phyloP scores from a whole-genome alignment of 805 yeast genomes.

The Sporopachydermia lactativora region DNA sequence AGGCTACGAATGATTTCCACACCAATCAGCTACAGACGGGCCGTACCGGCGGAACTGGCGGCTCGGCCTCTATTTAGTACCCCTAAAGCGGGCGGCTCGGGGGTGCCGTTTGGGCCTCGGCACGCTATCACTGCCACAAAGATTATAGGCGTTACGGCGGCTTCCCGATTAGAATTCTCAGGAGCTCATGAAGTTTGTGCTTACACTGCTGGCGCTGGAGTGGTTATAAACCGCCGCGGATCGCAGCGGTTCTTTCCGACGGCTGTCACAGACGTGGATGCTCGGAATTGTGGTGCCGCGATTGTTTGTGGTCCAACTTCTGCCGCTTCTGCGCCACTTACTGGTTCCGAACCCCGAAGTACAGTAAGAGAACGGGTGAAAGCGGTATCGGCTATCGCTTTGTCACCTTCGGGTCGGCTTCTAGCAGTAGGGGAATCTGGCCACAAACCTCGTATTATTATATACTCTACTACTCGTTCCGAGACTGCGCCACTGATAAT shows the following conservation, averaged over 20 bases:
- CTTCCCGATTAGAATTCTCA: slow-evolving; percentile 7
- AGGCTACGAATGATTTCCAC: too few species aligned
- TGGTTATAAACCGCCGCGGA: slow-evolving; percentile 9
- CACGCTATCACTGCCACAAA: neutral
- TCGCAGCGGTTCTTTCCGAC: slow-evolving; percentile 9
- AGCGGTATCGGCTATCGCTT: slow-evolving; percentile 39
- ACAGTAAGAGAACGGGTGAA: slow-evolving; percentile 26
- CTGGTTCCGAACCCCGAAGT: slow-evolving; percentile 18
- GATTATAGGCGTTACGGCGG: slow-evolving; percentile 13
- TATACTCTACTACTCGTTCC: slow-evolving; percentile 40
- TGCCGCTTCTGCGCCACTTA: slow-evolving; percentile 3
- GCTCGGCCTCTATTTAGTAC: too few species aligned
- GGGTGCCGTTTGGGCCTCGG: too few species aligned
- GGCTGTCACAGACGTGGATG: slow-evolving; percentile 8
- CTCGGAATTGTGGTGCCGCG: slow-evolving; percentile 6
- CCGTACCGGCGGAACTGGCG: too few species aligned
- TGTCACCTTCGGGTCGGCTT: slow-evolving; percentile 37
- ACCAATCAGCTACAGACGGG: too few species aligned
- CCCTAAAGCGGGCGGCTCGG: too few species aligned
- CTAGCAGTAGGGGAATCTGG: slow-evolving; percentile 65
- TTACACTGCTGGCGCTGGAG: slow-evolving; percentile 18
- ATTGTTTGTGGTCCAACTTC: slow-evolving; percentile 6
- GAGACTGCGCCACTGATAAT: slow-evolving; percentile 34
- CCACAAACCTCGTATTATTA: slow-evolving; percentile 47
- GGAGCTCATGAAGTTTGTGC: slow-evolving; percentile 10